Evolutionary conservation across 371 early-diverging fungal genomes (phyloP).

Genomic region (Mortierella sp.): DNA sequence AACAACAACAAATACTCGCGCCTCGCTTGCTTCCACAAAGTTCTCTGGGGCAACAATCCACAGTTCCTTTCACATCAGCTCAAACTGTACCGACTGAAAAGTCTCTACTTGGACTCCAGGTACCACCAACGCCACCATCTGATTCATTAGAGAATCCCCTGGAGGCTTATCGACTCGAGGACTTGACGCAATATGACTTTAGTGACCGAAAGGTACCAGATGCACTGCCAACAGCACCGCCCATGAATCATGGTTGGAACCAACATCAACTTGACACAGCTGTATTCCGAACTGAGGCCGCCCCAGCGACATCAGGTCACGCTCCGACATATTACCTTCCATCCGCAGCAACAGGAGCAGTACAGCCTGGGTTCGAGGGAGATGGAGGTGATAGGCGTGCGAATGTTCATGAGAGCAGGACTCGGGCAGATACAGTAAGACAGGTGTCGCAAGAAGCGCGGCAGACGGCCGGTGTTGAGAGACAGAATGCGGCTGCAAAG

Average conservation of each 20-base stretch:
- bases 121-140: not conserved
- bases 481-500: no score
- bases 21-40: no score
- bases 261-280: not conserved
- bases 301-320: no score
- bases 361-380: no score
- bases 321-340: no score
- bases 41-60: no score
- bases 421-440: not conserved
- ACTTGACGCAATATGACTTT: constrained; percentile 24
- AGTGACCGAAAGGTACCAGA: constrained; percentile 27
- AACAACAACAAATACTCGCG: not conserved
- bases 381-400: no score
- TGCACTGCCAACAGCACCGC: constrained; percentile 37
- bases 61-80: no score
- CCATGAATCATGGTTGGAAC: not conserved
- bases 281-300: no score
- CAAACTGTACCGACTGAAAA: no score
- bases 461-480: no score
- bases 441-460: not conserved
- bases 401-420: not conserved
- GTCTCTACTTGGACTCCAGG: not conserved
- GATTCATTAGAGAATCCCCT: not conserved
- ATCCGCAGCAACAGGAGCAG: no score
- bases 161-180: not conserved